Percentiles rank a stretch among this genome's conserved stretches.
Conservation (phyloP, 2,329 filamentous ascomycete species). For the Colletotrichum sp. region DNA sequence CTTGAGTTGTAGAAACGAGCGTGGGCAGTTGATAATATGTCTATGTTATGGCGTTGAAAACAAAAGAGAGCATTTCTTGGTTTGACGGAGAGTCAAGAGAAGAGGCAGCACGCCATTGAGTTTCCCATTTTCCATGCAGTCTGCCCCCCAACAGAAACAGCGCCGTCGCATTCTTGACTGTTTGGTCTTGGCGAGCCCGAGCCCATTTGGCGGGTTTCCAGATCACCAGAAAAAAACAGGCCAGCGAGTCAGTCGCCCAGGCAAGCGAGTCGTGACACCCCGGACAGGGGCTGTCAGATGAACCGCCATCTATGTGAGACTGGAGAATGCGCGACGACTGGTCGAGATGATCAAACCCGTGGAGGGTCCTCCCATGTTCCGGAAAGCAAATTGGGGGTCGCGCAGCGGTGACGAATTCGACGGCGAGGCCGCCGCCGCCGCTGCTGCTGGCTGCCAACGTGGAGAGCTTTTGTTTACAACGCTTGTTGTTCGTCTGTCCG, state of each 20-base stretch:
- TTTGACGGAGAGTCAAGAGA: not conserved
- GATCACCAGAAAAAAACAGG: not conserved
- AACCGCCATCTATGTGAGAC: not conserved
- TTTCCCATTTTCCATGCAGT: not conserved
- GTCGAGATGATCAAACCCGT: not conserved
- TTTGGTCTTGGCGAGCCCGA: not conserved
- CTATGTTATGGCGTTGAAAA: not conserved
- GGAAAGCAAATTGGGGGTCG: not conserved
- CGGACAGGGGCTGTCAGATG: not conserved
- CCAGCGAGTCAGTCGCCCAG: not conserved
- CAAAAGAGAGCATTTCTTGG: not conserved
- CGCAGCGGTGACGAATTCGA: not conserved
- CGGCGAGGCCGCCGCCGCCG: not conserved
- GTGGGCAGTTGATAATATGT: not conserved
- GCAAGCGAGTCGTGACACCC: not conserved
- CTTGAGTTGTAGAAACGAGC: not conserved
- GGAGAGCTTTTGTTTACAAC: not conserved
- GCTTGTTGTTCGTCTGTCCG: not conserved
- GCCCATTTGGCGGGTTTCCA: not conserved
- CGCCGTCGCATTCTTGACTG: not conserved
- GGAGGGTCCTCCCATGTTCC: not conserved
- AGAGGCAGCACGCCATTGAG: not conserved
- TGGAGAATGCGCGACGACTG: not conserved
- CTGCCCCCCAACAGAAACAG: not conserved
- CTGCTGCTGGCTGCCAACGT: not conserved